Evolutionary conservation across 2,329 filamentous ascomycete species (phyloP).

Genomic region (Alternaria tenuissima): DNA sequence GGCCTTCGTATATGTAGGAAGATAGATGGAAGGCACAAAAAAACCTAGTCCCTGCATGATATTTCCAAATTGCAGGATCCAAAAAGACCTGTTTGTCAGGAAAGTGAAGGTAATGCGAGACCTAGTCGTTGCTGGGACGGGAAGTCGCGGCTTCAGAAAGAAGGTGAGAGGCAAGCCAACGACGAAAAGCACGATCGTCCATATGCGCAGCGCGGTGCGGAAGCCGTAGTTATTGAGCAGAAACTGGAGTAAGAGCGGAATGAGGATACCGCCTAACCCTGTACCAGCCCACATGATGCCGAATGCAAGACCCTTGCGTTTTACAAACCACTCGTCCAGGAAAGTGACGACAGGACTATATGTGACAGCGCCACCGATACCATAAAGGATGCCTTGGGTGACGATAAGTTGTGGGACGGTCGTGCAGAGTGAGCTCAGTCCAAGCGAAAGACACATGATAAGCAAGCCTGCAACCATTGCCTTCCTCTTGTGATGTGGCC

Average conservation of each 20-base stretch:
- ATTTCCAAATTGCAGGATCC: slow-evolving; percentile 46
- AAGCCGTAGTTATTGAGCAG: slow-evolving; percentile 52
- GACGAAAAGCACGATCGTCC: slow-evolving; percentile 45
- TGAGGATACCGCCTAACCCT: slow-evolving; percentile 55
- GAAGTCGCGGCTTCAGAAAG: slow-evolving; percentile 46
- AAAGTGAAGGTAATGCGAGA: slow-evolving; percentile 42
- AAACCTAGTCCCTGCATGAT: slow-evolving; percentile 51
- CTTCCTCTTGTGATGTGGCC: slow-evolving; percentile 41
- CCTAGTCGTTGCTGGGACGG: slow-evolving; percentile 25
- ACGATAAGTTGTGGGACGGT: slow-evolving; percentile 64
- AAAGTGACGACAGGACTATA: slow-evolving; percentile 67
- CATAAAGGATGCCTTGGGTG: slow-evolving; percentile 70
- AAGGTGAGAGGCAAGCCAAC: slow-evolving; percentile 45
- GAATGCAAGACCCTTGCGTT: slow-evolving; percentile 66
- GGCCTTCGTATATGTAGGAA: slow-evolving; percentile 46
- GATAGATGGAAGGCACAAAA: slow-evolving; percentile 52
- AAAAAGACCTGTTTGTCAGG: slow-evolving; percentile 40
- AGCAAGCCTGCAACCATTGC: slow-evolving; percentile 47
- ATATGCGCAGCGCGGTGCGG: slow-evolving; percentile 52
- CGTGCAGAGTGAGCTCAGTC: slow-evolving; percentile 60
- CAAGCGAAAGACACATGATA: slow-evolving; percentile 46
- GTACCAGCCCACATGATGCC: slow-evolving; percentile 66
- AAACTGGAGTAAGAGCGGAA: slow-evolving; percentile 54
- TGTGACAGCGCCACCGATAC: slow-evolving; percentile 63
- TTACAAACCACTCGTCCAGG: slow-evolving; percentile 70